phyloP scores from a whole-genome alignment of 2,329 filamentous ascomycete genomes.

The Fusarium sp. region DNA sequence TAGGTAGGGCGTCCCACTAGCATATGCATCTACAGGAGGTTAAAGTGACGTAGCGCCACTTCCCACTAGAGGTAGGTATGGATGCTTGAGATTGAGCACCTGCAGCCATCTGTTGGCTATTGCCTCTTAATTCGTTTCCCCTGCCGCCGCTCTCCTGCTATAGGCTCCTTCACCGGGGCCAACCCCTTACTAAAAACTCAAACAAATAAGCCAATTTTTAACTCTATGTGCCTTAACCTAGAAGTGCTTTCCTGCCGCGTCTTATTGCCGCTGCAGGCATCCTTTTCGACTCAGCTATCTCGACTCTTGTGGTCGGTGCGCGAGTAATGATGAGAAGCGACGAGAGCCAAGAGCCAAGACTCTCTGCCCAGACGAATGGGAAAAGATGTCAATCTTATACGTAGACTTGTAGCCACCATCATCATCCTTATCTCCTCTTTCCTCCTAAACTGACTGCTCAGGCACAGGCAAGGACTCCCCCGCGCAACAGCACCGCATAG shows the following conservation, averaged over 20 bases:
- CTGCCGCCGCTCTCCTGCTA: constrained; percentile 1
- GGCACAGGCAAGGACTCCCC: background rate
- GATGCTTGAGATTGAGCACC: no score
- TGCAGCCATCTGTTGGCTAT: background rate
- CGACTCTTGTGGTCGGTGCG: background rate
- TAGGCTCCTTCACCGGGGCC: background rate
- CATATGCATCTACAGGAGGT: constrained; percentile 25
- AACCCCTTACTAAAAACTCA: constrained; percentile 37
- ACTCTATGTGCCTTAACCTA: constrained; percentile 23
- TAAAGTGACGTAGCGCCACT: constrained; percentile 5
- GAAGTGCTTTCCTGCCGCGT: constrained; percentile 1
- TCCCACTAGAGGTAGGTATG: background rate
- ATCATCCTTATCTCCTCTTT: background rate
- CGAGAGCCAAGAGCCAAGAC: background rate
- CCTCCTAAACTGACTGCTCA: background rate
- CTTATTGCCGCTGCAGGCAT: constrained; percentile 19
- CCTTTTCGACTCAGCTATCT: background rate
- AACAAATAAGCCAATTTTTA: constrained; percentile 42
- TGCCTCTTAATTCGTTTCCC: constrained; percentile 5
- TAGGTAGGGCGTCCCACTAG: constrained; percentile 12
- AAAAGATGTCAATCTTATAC: no score
- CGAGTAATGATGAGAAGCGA: constrained; percentile 3
- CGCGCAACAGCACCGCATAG: constrained; percentile 16
- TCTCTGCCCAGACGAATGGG: background rate
- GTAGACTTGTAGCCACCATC: background rate